Conservation (phyloP, 345 rosid genomes). For the Hibiscus trionum region DNA sequence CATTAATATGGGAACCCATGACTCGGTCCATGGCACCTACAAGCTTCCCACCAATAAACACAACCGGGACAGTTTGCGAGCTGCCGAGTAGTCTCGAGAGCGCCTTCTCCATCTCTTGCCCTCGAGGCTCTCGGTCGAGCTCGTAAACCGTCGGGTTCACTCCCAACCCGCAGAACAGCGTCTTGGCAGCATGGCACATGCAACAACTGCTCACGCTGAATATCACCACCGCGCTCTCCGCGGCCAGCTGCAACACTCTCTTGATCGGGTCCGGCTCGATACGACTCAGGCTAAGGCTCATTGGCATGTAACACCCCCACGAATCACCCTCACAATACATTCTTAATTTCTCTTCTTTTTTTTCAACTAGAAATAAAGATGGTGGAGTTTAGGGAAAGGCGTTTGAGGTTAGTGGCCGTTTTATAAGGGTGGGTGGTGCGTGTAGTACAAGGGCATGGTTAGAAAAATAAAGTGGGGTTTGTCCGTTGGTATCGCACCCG, state of each 20-base stretch:
- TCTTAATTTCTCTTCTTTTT: not conserved
- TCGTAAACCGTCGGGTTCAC: constrained; percentile 57
- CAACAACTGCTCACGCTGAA: constrained; percentile 57
- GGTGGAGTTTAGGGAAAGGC: constrained; percentile 22
- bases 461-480: not conserved
- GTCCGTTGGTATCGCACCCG: constrained; percentile 10
- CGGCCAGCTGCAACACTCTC: constrained; percentile 39
- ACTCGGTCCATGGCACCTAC: constrained; percentile 59
- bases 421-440: not conserved
- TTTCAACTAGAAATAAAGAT: constrained; percentile 7
- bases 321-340: constrained; percentile 23
- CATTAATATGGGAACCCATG: constrained; percentile 60
- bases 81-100: constrained; percentile 31
- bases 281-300: not conserved
- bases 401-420: not conserved
- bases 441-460: not conserved
- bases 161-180: constrained; percentile 64
- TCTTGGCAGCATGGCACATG: constrained; percentile 73
- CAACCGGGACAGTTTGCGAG: constrained; percentile 35
- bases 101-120: constrained; percentile 46
- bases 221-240: constrained; percentile 61
- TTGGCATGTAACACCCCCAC: constrained; percentile 17
- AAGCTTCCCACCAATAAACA: constrained; percentile 61
- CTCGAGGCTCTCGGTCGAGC: constrained; percentile 52
- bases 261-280: constrained; percentile 33